Percentiles rank a stretch among this genome's conserved stretches.
phyloP scores from a whole-genome alignment of 2,329 filamentous ascomycete species.

The Botryosphaeria dothidea region DNA sequence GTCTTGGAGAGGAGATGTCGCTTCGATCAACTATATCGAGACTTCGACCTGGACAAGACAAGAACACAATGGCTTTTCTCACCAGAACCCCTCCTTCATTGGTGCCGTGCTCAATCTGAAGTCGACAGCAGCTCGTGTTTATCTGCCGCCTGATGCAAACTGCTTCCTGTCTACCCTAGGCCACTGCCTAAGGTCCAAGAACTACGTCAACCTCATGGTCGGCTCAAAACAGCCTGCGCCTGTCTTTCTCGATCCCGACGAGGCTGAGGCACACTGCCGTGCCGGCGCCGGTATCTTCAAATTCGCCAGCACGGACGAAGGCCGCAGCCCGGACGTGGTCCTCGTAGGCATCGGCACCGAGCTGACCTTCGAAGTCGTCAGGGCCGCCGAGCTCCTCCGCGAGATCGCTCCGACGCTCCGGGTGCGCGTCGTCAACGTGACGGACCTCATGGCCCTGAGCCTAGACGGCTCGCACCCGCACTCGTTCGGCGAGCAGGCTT shows the following conservation, averaged over 20 bases:
- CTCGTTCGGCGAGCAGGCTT: slow-evolving; percentile 53
- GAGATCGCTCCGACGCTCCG: slow-evolving; percentile 53
- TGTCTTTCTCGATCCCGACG: slow-evolving; percentile 59
- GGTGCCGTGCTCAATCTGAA: slow-evolving; percentile 67
- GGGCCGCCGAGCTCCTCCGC: slow-evolving; percentile 59
- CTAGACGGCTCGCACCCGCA: slow-evolving; percentile 60
- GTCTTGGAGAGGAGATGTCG: slow-evolving; percentile 58
- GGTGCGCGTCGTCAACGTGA: slow-evolving; percentile 66
- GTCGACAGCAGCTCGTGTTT: slow-evolving; percentile 60
- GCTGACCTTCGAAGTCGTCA: slow-evolving; percentile 65
- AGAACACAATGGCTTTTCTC: slow-evolving; percentile 70
- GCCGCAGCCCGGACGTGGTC: slow-evolving; percentile 61
- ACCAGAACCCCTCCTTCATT: slow-evolving; percentile 70
- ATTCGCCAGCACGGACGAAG: slow-evolving; percentile 61
- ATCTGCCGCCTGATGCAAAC: slow-evolving; percentile 67
- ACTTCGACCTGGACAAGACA: slow-evolving; percentile 67
- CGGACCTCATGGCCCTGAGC: slow-evolving; percentile 64
- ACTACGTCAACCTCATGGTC: slow-evolving; percentile 69
- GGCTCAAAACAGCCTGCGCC: slow-evolving; percentile 67
- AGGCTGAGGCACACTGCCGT: slow-evolving; percentile 62
- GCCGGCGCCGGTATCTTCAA: slow-evolving; percentile 62
- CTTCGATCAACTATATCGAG: slow-evolving; percentile 68
- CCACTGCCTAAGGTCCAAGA: slow-evolving; percentile 62
- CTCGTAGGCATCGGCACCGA: slow-evolving; percentile 66
- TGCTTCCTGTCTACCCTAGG: slow-evolving; percentile 65